phyloP scores from a whole-genome alignment of 1,284 basidiomycete genomes.

The Tilletia caries region DNA sequence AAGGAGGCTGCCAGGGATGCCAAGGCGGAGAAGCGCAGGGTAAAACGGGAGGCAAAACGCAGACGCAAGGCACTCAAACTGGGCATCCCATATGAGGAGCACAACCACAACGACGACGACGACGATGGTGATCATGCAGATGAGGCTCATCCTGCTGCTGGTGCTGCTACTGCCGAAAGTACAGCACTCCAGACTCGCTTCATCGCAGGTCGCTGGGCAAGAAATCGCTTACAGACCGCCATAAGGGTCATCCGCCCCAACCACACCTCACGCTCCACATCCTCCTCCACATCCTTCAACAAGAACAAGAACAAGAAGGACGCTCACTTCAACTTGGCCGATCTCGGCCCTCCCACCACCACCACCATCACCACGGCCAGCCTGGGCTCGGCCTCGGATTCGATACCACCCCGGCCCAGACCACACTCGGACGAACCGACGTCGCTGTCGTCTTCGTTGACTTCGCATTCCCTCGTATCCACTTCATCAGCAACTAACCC shows the following conservation, averaged over 20 bases:
- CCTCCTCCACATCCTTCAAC: background rate
- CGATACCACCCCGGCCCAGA: too few species aligned
- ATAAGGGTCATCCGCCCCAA: constrained; percentile 1
- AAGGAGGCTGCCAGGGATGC: background rate
- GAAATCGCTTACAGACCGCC: constrained; percentile 3
- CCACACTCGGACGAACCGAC: too few species aligned
- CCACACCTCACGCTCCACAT: background rate
- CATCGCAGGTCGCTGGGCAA: constrained; percentile 10
- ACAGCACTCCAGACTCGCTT: constrained; percentile 8
- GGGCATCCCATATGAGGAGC: background rate
- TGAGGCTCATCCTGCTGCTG: too few species aligned
- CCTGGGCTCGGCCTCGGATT: too few species aligned
- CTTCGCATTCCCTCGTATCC: too few species aligned
- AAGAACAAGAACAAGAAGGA: background rate
- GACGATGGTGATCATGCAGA: too few species aligned
- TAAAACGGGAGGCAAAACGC: background rate
- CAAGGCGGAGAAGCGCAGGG: constrained; percentile 1
- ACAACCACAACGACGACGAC: background rate
- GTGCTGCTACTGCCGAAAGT: background rate
- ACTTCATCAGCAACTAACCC: too few species aligned
- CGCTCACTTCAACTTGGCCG: background rate
- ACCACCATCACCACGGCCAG: too few species aligned
- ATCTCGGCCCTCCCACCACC: too few species aligned
- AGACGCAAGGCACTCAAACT: background rate
- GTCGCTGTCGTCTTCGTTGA: too few species aligned